phyloP scores from a whole-genome alignment of 2,329 filamentous ascomycete species.

The Neofusicoccum laricinum region DNA sequence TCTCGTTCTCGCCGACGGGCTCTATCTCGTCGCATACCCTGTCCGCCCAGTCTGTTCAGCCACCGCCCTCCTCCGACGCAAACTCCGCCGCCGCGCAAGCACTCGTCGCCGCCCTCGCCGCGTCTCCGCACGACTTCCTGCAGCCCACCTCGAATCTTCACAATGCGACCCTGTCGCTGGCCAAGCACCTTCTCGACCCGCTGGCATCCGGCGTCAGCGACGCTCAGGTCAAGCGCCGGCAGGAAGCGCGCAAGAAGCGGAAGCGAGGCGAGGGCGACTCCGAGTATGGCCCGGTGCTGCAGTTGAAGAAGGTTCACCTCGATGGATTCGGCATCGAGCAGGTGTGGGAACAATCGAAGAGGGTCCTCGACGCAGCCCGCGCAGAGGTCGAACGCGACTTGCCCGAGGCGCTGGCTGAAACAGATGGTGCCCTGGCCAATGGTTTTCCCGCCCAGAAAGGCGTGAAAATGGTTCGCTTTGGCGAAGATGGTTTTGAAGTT shows the following conservation, averaged over 20 bases:
- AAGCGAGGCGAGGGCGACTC: constrained; percentile 61
- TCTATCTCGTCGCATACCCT: constrained; percentile 41
- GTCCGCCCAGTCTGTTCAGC: constrained; percentile 34
- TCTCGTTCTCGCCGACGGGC: constrained; percentile 32
- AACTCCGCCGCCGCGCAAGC: constrained; percentile 31
- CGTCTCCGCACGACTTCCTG: constrained; percentile 71
- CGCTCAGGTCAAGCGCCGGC: constrained; percentile 66
- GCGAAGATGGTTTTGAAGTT: constrained; percentile 41
- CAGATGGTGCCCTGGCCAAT: constrained; percentile 27
- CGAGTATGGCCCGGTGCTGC: constrained; percentile 55
- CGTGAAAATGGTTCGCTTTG: constrained; percentile 36
- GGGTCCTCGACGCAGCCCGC: constrained; percentile 68
- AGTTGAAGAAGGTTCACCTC: constrained; percentile 77
- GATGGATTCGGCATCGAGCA: constrained; percentile 85
- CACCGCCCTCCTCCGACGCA: constrained; percentile 32
- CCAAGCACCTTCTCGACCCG: constrained; percentile 77
- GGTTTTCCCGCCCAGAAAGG: constrained; percentile 21
- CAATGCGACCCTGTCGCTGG: constrained; percentile 66
- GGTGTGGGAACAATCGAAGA: constrained; percentile 89
- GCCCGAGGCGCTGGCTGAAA: constrained; percentile 36
- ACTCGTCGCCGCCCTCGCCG: constrained; percentile 58
- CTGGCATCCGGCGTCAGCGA: constrained; percentile 73
- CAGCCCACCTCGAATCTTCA: constrained; percentile 67
- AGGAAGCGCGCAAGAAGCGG: constrained; percentile 69
- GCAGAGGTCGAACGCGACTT: constrained; percentile 52